Evolutionary conservation across 1,284 basidiomycete species (phyloP).

Genomic region (Leccinum variabile): DNA sequence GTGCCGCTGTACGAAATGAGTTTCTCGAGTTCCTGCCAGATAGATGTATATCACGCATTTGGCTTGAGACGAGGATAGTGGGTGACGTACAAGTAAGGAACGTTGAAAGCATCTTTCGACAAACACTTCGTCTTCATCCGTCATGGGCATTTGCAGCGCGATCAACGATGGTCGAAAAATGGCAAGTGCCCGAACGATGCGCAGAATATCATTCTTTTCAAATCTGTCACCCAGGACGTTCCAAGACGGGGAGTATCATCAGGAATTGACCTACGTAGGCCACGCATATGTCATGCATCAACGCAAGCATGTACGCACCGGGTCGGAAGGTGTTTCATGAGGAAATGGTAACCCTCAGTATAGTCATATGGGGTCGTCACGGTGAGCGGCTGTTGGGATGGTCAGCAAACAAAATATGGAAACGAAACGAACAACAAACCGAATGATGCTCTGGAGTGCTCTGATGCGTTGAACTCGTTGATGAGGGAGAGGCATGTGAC

Average conservation of each 20-base stretch:
- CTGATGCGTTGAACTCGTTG: slow-evolving; percentile 39
- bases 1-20: slow-evolving; percentile 97
- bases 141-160: slow-evolving; percentile 93
- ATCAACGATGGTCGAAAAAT: slow-evolving; percentile 95
- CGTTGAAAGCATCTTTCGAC: slow-evolving; percentile 95
- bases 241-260: slow-evolving; percentile 33
- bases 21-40: slow-evolving; percentile 86
- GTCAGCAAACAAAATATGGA: slow-evolving; percentile 10
- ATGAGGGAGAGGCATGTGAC: slow-evolving; percentile 43
- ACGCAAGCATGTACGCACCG: slow-evolving; percentile 56
- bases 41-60: slow-evolving; percentile 1
- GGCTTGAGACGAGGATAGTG: slow-evolving; percentile 2
- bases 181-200: slow-evolving; percentile 91
- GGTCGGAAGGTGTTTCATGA: slow-evolving; percentile 88
- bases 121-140: slow-evolving; percentile 92
- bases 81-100: slow-evolving; percentile 71
- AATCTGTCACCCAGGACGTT: slow-evolving; percentile 56
- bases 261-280: slow-evolving; percentile 44
- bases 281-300: slow-evolving; percentile 38
- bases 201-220: slow-evolving; percentile 93
- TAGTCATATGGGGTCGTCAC: slow-evolving; percentile 88
- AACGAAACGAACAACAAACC: slow-evolving; percentile 17
- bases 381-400: slow-evolving; percentile 61
- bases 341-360: slow-evolving; percentile 90
- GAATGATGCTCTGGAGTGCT: slow-evolving; percentile 28